These are phyloP conservation scores for Malassezia vespertilionis DNA, from an alignment of 1,284 basidiomycete genomes.

Conservation along the genomic window DNA sequence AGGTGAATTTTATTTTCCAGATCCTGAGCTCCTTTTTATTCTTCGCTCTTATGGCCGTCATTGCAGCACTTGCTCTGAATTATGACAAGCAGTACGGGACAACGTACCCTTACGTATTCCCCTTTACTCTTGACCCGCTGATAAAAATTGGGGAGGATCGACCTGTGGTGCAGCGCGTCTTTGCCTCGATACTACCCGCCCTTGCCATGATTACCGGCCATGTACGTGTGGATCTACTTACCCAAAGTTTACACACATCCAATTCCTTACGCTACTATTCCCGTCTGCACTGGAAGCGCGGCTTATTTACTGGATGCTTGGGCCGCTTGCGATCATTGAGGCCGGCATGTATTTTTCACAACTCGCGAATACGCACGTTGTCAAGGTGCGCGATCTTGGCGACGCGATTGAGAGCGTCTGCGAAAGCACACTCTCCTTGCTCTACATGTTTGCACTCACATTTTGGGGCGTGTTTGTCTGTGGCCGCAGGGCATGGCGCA, in stretches of 20 bases:
- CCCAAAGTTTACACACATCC: slow-evolving; percentile 84
- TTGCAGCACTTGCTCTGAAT: slow-evolving; percentile 52
- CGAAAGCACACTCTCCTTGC: slow-evolving; percentile 83
- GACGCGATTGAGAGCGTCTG: slow-evolving; percentile 81
- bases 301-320: slow-evolving; percentile 75
- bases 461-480: slow-evolving; percentile 91
- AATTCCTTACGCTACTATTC: slow-evolving; percentile 89
- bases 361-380: slow-evolving; percentile 51
- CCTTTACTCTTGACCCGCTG: slow-evolving; percentile 64
- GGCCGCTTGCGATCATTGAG: slow-evolving; percentile 73
- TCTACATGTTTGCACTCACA: slow-evolving; percentile 78
- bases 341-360: slow-evolving; percentile 75
- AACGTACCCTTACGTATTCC: slow-evolving; percentile 86
- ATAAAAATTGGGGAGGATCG: slow-evolving; percentile 64
- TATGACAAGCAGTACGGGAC: slow-evolving; percentile 58
- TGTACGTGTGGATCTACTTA: background rate
- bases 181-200: slow-evolving; percentile 79
- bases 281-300: slow-evolving; percentile 81
- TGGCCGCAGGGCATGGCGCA: slow-evolving; percentile 80
- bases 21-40: slow-evolving; percentile 68
- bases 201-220: slow-evolving; percentile 51
- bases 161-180: slow-evolving; percentile 60
- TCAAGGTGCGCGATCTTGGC: slow-evolving; percentile 55
- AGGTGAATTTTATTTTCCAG: slow-evolving; percentile 81
- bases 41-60: slow-evolving; percentile 51